Base-by-base conservation (phyloP, 768 basidiomycete species). In the Hypsizygus marmoreus region DNA sequence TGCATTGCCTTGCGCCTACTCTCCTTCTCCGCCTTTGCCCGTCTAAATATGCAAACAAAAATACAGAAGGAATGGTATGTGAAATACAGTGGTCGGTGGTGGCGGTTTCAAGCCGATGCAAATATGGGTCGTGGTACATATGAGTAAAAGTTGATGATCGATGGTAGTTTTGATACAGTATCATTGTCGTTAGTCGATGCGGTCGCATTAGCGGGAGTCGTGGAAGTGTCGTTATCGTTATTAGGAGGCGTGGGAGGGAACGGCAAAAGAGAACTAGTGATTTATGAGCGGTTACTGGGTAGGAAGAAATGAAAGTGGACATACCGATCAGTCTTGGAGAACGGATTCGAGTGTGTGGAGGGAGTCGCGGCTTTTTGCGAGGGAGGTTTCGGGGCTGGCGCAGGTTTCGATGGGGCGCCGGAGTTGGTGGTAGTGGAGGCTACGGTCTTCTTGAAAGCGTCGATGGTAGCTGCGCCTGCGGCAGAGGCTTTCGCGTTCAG, bases 11-110 rank as follows among this genome's bases (percentile, higher is more conserved):
- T 82, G 49, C 79, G 62, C 59, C 74, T 73, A 55, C 87, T 90
- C 59, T 83, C 83, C 58, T 78, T 74, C 66, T 92, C 90, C 10
- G 82, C 83, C 67, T 72, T 83, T 31, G 87, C 86, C 16, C 88
- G 86, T 54, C 88, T 89, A 59, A 23, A 36, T n/a, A 22, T 23
- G 11, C 30, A 13, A 19, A 52, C 51, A 53, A 38, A 13, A 28
- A 45, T 50, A 49, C 35, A 58, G 43, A 38, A 58, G 55, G 49
- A 47, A 57, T 50, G 58, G 37, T 47, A 38, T 51, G 22, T 47
- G 41, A 55, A 56, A 64, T 65, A 61, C 47, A 61, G 33, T 45
- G 43, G 13, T 60, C 41, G 55, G 56, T 40, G 45, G 23, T 20
- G 22, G 22, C 16, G 25, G 19, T 20, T 68, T 88, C 67, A 91